Evolutionary conservation across 495 filamentous ascomycete genomes (phyloP), one percentile per base, ranked within the genome.

Genomic region (Trichoderma orchidacearum): DNA sequence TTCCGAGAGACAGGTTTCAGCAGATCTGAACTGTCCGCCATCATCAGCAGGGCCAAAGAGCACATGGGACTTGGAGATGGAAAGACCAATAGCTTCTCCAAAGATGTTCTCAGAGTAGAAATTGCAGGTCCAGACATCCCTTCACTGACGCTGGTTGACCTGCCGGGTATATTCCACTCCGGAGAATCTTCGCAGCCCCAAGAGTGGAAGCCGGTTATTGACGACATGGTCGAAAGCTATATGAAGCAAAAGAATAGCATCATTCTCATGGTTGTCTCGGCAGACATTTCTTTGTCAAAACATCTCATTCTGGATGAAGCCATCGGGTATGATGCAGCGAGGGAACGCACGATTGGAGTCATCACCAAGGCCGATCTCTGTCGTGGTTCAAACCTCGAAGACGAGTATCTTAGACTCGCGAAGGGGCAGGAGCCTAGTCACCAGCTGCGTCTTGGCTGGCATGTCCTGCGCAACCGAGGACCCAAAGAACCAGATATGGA

Each of bases 111-210:
- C 1, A 77, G 79, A 45, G 68, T 90, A 48, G 79, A 85, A 55
- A 81, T 89, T 5, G 67, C 62, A 1, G 80, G 79, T 0, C 85
- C 85, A 0, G 67, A 72, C 23, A 62, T 78, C 18, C 79, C 80
- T 1, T 79, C 86, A n/a, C 66, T 89, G 7, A 84, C 78, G 0
- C 60, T 88, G 0, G 81, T 89, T 3, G 84, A 87, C 58, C 71
- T 87, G 9, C 84, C 85, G 0, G 82, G 83, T 0, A 67, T 87
- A 3, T 81, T 78, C 55, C 70, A 75, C 27, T 66, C 75, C 0
- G 67, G 60, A 0, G 79, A 70, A 3, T 70, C 70, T 6, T 69
- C 68, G 0, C 68, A 77, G 31, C 69, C 66, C 5, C 58, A 72
- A 23, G 60, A 61, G 1, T 76, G 74, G 45, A 73, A 76, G 1